Percentiles rank a stretch among this genome's conserved stretches.
Conservation (phyloP, 2,329 filamentous ascomycete species). For the Fusarium chlamydosporum region DNA sequence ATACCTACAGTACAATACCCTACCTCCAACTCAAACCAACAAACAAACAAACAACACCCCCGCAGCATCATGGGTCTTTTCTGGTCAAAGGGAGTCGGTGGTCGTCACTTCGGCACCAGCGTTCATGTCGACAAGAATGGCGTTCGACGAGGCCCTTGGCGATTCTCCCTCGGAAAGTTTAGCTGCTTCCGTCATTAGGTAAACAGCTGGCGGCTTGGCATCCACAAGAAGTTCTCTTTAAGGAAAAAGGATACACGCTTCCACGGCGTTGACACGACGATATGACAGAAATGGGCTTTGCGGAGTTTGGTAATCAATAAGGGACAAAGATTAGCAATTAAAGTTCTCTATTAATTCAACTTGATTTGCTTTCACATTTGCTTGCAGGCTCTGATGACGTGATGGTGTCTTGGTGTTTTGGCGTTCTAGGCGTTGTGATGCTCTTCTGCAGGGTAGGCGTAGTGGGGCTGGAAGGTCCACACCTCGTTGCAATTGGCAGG, state of each 20-base stretch:
- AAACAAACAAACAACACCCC: not conserved
- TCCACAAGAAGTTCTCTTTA: not conserved
- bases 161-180: slow-evolving; percentile 65
- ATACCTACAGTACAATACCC: not conserved
- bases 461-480: slow-evolving; percentile 14
- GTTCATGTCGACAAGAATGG: slow-evolving; percentile 63
- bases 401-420: not conserved
- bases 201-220: not conserved
- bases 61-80: slow-evolving; percentile 61
- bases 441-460: slow-evolving; percentile 23
- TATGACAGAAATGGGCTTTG: slow-evolving; percentile 22
- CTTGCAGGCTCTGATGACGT: not conserved
- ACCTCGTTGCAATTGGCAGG: slow-evolving; percentile 6
- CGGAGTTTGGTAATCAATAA: slow-evolving; percentile 22
- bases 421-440: not conserved
- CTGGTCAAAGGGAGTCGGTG: slow-evolving; percentile 63
- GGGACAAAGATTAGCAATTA: slow-evolving; percentile 6
- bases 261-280: slow-evolving; percentile 18
- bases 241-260: not conserved
- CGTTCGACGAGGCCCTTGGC: slow-evolving; percentile 65
- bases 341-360: slow-evolving; percentile 18
- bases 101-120: slow-evolving; percentile 65
- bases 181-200: slow-evolving; percentile 63
- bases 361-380: slow-evolving; percentile 6
- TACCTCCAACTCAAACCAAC: slow-evolving; percentile 4